A percentile compares a stretch with the other conserved stretches of the same genome.
Conservation (phyloP, 164 flowering plant genomes). For the Tetrastigma voinierianum region DNA sequence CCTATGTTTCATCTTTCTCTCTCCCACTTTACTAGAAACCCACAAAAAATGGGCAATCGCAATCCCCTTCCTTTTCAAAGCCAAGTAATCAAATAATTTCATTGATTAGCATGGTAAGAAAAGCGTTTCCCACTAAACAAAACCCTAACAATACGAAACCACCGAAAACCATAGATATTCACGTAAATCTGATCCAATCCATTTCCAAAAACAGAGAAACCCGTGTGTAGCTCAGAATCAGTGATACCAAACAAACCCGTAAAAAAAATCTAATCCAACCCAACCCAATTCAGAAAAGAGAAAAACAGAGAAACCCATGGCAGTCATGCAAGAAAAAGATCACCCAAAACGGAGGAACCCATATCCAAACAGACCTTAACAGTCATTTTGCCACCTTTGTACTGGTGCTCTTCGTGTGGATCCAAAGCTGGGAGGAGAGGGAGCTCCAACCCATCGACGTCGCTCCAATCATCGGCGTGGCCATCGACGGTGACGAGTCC, state of each 20-base stretch:
- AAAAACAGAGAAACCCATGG: not conserved
- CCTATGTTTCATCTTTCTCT: too few relatives aligned
- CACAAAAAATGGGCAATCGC: too few relatives aligned
- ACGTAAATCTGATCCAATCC: too few relatives aligned
- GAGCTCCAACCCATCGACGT: conserved; percentile 74
- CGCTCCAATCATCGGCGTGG: conserved; percentile 76
- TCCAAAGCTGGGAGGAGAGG: conserved; percentile 89
- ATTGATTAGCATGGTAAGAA: too few relatives aligned
- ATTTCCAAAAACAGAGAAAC: too few relatives aligned
- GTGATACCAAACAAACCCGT: not conserved
- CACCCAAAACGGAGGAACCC: not conserved
- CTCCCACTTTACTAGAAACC: too few relatives aligned
- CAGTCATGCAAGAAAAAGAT: not conserved
- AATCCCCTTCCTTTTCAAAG: too few relatives aligned
- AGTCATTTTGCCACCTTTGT: conserved; percentile 71
- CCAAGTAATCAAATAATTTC: too few relatives aligned
- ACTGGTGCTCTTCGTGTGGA: conserved; percentile 76
- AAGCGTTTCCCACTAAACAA: too few relatives aligned
- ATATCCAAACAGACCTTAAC: conserved; percentile 52
- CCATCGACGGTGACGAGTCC: conserved; percentile 85
- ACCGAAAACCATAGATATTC: too few relatives aligned
- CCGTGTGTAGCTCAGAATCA: not conserved
- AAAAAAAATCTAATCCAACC: not conserved
- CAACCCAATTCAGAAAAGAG: not conserved
- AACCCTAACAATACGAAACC: too few relatives aligned